Conservation (phyloP, 2,329 filamentous ascomycete species). For the Pseudocercospora fuligena region DNA sequence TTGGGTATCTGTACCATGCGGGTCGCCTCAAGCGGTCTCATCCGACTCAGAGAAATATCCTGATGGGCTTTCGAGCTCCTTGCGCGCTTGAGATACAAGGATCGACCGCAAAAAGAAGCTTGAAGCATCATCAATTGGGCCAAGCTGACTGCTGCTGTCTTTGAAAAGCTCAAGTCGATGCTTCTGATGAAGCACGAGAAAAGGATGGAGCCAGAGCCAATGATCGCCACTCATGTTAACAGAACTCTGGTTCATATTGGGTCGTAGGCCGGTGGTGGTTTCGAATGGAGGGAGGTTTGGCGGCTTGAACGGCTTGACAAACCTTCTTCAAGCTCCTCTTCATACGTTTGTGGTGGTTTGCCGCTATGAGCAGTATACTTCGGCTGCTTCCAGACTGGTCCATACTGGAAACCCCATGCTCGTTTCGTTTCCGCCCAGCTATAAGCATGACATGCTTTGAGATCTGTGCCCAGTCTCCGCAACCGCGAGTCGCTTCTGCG, state of each 20-base stretch:
- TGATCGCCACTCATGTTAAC: no score
- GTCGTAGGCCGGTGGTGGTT: not conserved
- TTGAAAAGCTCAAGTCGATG: no score
- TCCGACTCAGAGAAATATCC: no score
- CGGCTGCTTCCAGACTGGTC: constrained; percentile 10
- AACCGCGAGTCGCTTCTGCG: constrained; percentile 7
- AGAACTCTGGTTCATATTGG: not conserved
- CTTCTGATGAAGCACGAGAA: no score
- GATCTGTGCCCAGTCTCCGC: constrained; percentile 9
- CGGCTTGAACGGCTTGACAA: not conserved
- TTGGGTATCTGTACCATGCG: no score
- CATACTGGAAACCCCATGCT: constrained; percentile 15
- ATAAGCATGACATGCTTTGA: constrained; percentile 15
- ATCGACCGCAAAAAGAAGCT: no score
- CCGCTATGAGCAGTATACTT: not conserved
- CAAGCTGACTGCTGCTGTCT: no score
- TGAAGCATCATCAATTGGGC: no score
- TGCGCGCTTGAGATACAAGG: no score
- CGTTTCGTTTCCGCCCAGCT: constrained; percentile 18
- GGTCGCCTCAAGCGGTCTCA: no score
- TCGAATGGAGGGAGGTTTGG: not conserved
- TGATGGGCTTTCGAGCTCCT: no score
- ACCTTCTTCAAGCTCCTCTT: not conserved
- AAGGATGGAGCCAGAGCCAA: no score
- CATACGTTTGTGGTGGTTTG: not conserved